These are phyloP conservation scores for Kernera saxatilis DNA, from an alignment of 345 rosid species.

Conservation along the genomic window DNA sequence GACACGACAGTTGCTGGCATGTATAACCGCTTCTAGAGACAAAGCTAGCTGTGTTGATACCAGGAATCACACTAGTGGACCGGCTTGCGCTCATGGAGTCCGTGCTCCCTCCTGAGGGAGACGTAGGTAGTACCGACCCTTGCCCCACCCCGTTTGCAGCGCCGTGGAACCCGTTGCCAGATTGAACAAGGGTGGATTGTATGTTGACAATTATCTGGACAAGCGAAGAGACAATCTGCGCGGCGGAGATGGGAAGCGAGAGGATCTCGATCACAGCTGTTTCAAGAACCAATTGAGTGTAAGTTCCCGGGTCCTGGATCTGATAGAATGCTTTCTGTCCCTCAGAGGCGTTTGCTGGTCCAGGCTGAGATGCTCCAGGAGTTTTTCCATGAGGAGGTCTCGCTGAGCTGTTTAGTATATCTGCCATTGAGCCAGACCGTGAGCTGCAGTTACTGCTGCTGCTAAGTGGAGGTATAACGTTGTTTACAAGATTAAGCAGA, in stretches of 20 bases:
- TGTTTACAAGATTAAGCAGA: conserved; percentile 79
- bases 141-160: conserved; percentile 64
- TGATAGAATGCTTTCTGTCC: conserved; percentile 89
- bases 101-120: conserved; percentile 96
- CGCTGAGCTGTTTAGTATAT: conserved; percentile 44
- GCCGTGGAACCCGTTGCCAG: conserved; percentile 80
- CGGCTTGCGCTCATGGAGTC: conserved; percentile 88
- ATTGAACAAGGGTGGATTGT: conserved; percentile 89
- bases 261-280: conserved; percentile 92
- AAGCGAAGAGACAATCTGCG: conserved; percentile 79
- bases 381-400: conserved; percentile 64
- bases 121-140: conserved; percentile 78
- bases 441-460: conserved; percentile 41
- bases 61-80: conserved; percentile 69
- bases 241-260: conserved; percentile 84
- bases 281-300: conserved; percentile 91
- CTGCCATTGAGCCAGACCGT: conserved; percentile 58
- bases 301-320: conserved; percentile 97
- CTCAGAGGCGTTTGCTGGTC: conserved; percentile 64
- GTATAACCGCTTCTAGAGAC: conserved; percentile 94
- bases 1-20: conserved; percentile 93
- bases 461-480: conserved; percentile 85
- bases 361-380: conserved; percentile 67
- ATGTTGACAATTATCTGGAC: conserved; percentile 88
- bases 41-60: conserved; percentile 78